Base-by-base conservation (phyloP, 2,329 filamentous ascomycete genomes). In the Monosporascus sp. region DNA sequence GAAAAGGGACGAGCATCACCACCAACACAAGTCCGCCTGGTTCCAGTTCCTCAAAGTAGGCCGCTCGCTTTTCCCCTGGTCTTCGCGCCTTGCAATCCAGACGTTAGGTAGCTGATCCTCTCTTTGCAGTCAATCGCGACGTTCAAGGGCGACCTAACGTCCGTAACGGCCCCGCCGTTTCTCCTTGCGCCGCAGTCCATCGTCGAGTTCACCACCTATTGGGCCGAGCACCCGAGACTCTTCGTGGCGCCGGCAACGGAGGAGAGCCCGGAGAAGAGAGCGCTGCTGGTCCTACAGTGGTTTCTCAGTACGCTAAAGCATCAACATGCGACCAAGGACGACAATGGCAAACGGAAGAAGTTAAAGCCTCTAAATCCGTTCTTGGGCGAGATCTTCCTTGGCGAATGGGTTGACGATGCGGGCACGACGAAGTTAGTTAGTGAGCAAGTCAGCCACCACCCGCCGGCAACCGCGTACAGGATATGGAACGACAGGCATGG, bases 361-460 rank as follows among this genome's bases (percentile, higher is more conserved):
- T 48, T 64, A 50, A 99, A 97, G 78, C 93, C 93, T 2, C 75
- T 99, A 55, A 97, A 99, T 68, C 94, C 94, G 0, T 97, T 99
- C 74, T 75, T 99, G 37, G 93, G 93, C 53, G 93, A 99, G 76
- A 81, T 97, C 36, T 97, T 97, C 74, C 73, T 97, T 27, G 94
- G 93, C 24, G 88, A 86, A 64, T 99, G 94, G 94, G 83, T 87
- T 54, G 89, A 96, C 66, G 80, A 83, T 47, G 83, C 84, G 50
- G 93, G 93, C 53, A 87, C 85, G 48, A 97, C 94, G 27, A 83
- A 88, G 62, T 80, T 99, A 60, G 81, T 96, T 64, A 96, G 90
- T 66, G 93, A 97, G 76, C 93, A 97, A 79, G 94, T 97, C 60
- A 86, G 82, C 72, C 93, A 97, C 71, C 94, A 99, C 69, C 93